A percentile compares a stretch with the other conserved stretches of the same genome.
Conservation (phyloP, 352 stramenopile genomes). For the Pythium myriotylum region DNA sequence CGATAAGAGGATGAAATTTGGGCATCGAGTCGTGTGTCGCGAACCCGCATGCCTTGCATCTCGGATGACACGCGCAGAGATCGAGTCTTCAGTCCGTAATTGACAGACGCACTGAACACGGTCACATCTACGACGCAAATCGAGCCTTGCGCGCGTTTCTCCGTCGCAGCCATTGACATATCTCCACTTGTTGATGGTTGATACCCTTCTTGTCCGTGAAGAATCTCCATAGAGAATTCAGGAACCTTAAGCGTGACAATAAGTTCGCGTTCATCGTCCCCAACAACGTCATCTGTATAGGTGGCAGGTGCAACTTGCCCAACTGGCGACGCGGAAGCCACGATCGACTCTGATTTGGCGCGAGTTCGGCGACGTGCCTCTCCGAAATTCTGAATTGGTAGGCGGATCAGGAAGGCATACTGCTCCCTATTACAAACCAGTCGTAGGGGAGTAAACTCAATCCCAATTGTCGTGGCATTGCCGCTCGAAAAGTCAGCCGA, state of each 20-base stretch:
- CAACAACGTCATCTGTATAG: conserved; percentile 20
- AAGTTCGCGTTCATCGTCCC: conserved; percentile 54
- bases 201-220: conserved; percentile 77
- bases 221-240: conserved; percentile 80
- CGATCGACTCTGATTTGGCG: neutral
- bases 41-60: conserved; percentile 62
- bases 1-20: conserved; percentile 66
- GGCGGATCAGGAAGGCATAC: conserved; percentile 74
- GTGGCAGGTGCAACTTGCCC: neutral
- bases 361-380: conserved; percentile 46
- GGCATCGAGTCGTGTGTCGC: conserved; percentile 61
- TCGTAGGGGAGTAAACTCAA: conserved; percentile 61
- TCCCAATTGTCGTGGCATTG: conserved; percentile 53
- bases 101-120: conserved; percentile 41
- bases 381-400: conserved; percentile 75
- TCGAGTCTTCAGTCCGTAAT: conserved; percentile 59
- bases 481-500: conserved; percentile 64
- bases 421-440: conserved; percentile 86
- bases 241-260: conserved; percentile 61
- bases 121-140: conserved; percentile 68
- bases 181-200: conserved; percentile 77
- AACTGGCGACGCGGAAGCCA: neutral
- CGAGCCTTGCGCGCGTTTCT: conserved; percentile 68
- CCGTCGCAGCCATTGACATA: conserved; percentile 69
- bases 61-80: conserved; percentile 52